phyloP scores from a whole-genome alignment of 140 eudicot genomes.

The Ambrosia hybrid region DNA sequence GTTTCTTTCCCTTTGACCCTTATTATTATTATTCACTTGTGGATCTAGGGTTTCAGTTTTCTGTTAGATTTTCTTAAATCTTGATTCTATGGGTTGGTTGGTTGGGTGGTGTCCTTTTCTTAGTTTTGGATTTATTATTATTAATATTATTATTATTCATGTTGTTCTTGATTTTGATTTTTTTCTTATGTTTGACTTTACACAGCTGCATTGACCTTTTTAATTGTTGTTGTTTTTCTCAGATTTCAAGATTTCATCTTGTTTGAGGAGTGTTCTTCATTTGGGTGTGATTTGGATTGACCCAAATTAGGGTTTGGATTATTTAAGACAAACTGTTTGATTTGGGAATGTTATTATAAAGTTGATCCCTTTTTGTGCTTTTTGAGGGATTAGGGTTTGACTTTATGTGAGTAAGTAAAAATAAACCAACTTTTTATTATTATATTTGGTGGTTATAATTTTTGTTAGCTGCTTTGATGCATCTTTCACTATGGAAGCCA shows the following conservation, averaged over 20 bases:
- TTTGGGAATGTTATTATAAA: conserved; percentile 30
- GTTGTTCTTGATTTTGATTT: conserved; percentile 17
- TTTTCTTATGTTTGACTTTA: conserved; percentile 24
- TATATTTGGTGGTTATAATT: neutral
- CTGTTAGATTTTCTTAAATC: conserved; percentile 24
- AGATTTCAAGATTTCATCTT: conserved; percentile 27
- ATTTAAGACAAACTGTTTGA: conserved; percentile 23
- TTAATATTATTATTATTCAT: conserved; percentile 24
- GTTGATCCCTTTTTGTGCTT: conserved; percentile 32
- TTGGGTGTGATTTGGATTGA: conserved; percentile 11
- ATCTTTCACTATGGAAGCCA: conserved; percentile 98
- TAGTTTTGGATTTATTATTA: conserved; percentile 27
- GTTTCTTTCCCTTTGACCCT: conserved; percentile 17
- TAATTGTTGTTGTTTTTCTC: conserved; percentile 28
- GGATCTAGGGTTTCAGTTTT: conserved; percentile 25
- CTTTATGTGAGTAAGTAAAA: conserved; percentile 27
- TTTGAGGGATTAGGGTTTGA: conserved; percentile 45
- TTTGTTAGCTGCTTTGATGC: conserved; percentile 61
- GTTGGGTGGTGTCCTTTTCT: conserved; percentile 12
- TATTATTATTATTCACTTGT: conserved; percentile 10
- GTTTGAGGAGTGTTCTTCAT: conserved; percentile 23
- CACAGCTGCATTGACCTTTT: conserved; percentile 40
- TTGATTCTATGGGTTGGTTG: conserved; percentile 15
- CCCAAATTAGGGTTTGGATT: conserved; percentile 11
- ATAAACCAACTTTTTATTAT: conserved; percentile 23